phyloP scores from a whole-genome alignment of 106 monocot species.

The Apostasia ramifera region DNA sequence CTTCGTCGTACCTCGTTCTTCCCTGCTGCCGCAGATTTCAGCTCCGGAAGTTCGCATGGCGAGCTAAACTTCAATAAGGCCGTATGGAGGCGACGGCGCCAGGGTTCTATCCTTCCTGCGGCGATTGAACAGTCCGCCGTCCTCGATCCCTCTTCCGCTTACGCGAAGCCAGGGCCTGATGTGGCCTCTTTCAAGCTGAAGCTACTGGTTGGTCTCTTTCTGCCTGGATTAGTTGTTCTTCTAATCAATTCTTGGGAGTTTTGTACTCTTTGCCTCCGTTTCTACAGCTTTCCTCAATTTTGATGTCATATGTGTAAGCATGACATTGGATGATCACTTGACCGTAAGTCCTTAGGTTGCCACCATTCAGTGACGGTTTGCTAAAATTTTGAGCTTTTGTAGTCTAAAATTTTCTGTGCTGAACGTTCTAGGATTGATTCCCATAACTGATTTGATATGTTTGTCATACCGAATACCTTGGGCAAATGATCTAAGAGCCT shows the following conservation, averaged over 20 bases:
- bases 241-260: neutral
- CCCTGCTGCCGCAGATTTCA: neutral
- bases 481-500: too few species aligned
- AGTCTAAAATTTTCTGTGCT: too few species aligned
- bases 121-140: neutral
- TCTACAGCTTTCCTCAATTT: too few species aligned
- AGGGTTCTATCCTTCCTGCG: neutral
- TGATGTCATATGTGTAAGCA: too few species aligned
- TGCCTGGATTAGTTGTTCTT: neutral
- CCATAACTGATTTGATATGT: too few species aligned
- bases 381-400: too few species aligned
- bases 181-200: conserved; percentile 3
- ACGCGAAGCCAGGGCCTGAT: neutral
- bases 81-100: neutral
- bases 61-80: neutral
- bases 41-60: neutral
- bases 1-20: neutral
- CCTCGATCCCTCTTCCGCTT: neutral
- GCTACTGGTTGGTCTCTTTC: neutral
- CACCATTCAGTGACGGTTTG: too few species aligned
- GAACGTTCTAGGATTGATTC: too few species aligned
- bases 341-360: too few species aligned
- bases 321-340: too few species aligned
- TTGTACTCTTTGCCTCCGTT: neutral
- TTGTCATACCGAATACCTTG: too few species aligned